Base-by-base conservation (phyloP, 306 rosid genomes). In the Chamaecrista fasciculata region DNA sequence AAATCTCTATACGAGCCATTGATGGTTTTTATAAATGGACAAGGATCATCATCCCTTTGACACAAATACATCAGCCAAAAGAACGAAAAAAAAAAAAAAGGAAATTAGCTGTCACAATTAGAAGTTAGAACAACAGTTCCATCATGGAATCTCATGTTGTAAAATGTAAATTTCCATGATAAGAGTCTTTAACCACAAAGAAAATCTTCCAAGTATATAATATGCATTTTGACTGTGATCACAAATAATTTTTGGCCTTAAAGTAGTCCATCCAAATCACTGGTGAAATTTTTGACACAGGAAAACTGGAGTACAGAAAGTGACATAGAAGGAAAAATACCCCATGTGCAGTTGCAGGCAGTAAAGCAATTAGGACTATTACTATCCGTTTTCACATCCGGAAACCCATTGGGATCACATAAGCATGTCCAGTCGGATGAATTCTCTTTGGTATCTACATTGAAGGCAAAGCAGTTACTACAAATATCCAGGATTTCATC, bases 331-430 rank as follows among this genome's bases (percentile, higher is more conserved):
- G 78, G 74, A 69, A 63, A 70, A 26, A 75, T 86, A 94, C 99
- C 99, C 73, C 78, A 88, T 58, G 83, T 74, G 79, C 97, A 94
- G 74, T 84, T 88, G 88, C 99, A 94, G 81, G 91, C 84, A n/a
- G 80, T 50, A 78, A 91, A 94, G 77, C 96, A 94, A 59, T 71
- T 62, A n/a, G 82, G 52, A 70, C 79, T 72, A 65, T 69, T 81
- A 62, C 48, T 66, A 52, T 70, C 79, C 62, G 83, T 83, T 65
- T 80, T 81, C 57, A 94, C 91, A 75, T 87, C 79, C n/a, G 97
- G 99, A 63, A 89, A 79, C 18, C 87, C 89, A 39, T 83, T 76
- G 29, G 85, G 76, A 59, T 83, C 81, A 63, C 99, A 94, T 58
- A 73, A 46, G 73, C 99, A 94, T 48, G 87, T 88, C 99, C 99